A percentile compares a stretch with the other conserved stretches of the same genome.
Conservation (phyloP, 108 stramenopile genomes). For the Fragilariopsis cylindrus region DNA sequence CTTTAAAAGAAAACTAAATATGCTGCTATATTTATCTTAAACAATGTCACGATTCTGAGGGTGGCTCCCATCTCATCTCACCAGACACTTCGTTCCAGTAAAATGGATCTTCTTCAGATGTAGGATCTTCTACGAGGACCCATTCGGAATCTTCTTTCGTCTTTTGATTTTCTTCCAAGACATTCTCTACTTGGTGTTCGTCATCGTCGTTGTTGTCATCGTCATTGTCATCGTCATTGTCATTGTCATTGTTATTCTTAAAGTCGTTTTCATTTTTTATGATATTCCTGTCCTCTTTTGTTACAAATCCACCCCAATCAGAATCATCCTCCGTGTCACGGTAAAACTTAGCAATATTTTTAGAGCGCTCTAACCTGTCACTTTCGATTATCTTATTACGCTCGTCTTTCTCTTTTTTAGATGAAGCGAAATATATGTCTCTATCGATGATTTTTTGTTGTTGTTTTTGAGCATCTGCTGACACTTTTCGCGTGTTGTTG, state of each 20-base stretch:
- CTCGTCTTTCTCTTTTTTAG: constrained; percentile 1
- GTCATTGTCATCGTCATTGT: not conserved
- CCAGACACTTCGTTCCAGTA: constrained; percentile 18
- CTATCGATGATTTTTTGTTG: not conserved
- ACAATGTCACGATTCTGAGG: not conserved
- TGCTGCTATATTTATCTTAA: not conserved
- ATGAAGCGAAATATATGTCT: constrained; percentile 12
- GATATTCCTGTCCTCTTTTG: not conserved
- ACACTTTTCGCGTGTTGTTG: not conserved
- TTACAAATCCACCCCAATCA: not conserved
- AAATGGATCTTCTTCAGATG: constrained; percentile 12
- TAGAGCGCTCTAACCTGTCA: not conserved
- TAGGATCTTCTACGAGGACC: constrained; percentile 12
- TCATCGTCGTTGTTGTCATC: not conserved
- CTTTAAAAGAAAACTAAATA: not conserved
- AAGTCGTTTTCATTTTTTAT: not conserved
- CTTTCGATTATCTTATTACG: not conserved
- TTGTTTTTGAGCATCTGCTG: constrained; percentile 2
- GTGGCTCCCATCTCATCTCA: constrained; percentile 20
- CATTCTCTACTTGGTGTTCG: not conserved
- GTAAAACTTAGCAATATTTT: constrained; percentile 16
- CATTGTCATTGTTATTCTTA: not conserved
- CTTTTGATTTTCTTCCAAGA: not conserved
- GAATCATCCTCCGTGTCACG: not conserved
- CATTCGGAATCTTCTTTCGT: not conserved